Evolutionary conservation across 768 basidiomycete genomes (phyloP), one percentile per base, ranked within the genome.

Genomic region (Lactifluus subvellereus): DNA sequence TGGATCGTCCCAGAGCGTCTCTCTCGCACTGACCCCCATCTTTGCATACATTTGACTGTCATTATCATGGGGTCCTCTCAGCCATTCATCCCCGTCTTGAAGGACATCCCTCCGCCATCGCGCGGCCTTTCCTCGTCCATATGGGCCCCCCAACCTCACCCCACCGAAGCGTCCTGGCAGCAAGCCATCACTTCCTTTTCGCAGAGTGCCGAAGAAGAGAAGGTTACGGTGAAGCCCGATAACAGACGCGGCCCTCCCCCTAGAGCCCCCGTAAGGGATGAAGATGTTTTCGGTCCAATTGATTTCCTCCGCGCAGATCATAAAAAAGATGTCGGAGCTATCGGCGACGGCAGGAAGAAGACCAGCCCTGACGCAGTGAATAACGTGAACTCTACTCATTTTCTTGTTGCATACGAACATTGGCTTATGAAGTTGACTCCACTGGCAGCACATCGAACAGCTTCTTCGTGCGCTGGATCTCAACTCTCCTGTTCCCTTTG

Each of bases 111-210:
- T 30, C 64, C 61, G 9, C 61, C 67, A 6, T 68, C 67, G 32
- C 67, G 67, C 48, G 9, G 61, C 30, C 58, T 68, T 18, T 59
- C 70, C 1, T 63, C 74, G 4, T 89, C 88, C 55, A 91, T 92
- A 65, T 92, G 89, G 89, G 90, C 90, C 0, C 89, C 89, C 8
- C 88, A 87, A 71, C 87, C 88, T 4, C 88, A 86, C 72, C 82
- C 82, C 6, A 79, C 82, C 16, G 86, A 86, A 20, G 70, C 77
- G 6, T 80, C 83, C 13, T 92, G 89, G 89, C 86, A 88, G 22
- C 79, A 78, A 63, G 77, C 86, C 42, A 74, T 87, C 40, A 85
- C 87, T 62, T 75, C 85, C 4, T 86, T 86, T 68, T 66, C 67
- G 1, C 65, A 58, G 59, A 80, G 80, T 57, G 80, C 82, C 40